These are phyloP conservation scores for Torulaspora franciscae DNA, from an alignment of 805 yeast species.

Conservation along the genomic window DNA sequence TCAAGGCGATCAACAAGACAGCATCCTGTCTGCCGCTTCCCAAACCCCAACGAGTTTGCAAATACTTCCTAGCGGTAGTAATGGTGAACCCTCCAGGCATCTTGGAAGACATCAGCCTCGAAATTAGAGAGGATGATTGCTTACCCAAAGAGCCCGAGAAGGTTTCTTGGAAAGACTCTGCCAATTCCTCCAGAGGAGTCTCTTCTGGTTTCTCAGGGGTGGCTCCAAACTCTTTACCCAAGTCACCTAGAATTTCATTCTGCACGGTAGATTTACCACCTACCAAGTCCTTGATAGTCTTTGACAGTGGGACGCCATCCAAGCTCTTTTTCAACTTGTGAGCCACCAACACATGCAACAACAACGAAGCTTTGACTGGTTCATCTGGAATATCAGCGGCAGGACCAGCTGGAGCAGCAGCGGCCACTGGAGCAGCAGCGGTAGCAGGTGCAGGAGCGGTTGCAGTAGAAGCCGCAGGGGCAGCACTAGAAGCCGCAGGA, in stretches of 20 bases:
- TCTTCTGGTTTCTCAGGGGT: conserved; percentile 99
- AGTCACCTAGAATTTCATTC: conserved; percentile 96
- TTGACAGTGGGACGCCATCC: conserved; percentile 78
- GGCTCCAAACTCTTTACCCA: conserved; percentile 96
- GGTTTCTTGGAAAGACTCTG: conserved; percentile 89
- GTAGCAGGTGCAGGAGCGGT: conserved; percentile 48
- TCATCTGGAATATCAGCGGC: conserved; percentile 83
- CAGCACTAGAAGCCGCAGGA: conserved; percentile 46
- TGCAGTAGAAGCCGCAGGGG: conserved; percentile 53
- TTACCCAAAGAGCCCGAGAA: conserved; percentile 89
- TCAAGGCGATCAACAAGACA: conserved; percentile 73
- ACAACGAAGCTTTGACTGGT: conserved; percentile 77
- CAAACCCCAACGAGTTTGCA: conserved; percentile 89
- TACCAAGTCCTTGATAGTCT: conserved; percentile 94
- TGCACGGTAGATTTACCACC: conserved; percentile 99
- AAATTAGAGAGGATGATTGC: conserved; percentile 81
- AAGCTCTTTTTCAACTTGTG: conserved; percentile 90
- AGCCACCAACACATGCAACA: conserved; percentile 87
- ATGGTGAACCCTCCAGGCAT: conserved; percentile 99
- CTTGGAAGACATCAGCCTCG: conserved; percentile 90
- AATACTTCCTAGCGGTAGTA: conserved; percentile 85
- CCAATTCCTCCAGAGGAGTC: conserved; percentile 91
- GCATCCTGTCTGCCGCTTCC: conserved; percentile 93
- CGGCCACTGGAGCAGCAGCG: conserved; percentile 51
- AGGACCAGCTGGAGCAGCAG: conserved; percentile 72